Conservation (phyloP, 2,329 filamentous ascomycete genomes). For the Aspergillus caelatus region DNA sequence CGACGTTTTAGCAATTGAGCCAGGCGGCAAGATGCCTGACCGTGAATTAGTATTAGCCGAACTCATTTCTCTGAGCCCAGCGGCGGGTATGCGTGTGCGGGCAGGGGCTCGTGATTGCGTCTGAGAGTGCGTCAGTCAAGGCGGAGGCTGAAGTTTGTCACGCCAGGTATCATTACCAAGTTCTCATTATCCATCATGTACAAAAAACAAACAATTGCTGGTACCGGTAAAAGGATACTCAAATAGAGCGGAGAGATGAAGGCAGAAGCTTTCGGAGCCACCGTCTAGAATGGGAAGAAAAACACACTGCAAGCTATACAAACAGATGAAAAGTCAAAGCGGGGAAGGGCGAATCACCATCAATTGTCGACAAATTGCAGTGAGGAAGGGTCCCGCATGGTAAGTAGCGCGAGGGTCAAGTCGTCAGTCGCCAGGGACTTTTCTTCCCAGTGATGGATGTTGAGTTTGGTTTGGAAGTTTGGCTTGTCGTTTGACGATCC, state of each 20-base stretch:
- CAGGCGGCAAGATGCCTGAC: conserved; percentile 48
- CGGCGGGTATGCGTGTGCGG: conserved; percentile 36
- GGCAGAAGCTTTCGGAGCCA: conserved; percentile 3
- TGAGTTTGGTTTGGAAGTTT: not conserved
- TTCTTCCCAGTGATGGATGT: not conserved
- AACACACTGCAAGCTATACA: conserved; percentile 6
- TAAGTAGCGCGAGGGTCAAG: conserved; percentile 4
- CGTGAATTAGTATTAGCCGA: conserved; percentile 57
- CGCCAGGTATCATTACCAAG: conserved; percentile 25
- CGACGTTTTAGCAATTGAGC: conserved; percentile 48
- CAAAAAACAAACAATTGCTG: conserved; percentile 11
- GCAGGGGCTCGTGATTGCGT: conserved; percentile 28
- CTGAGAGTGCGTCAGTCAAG: conserved; percentile 22
- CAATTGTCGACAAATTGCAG: conserved; percentile 17
- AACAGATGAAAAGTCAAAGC: conserved; percentile 6
- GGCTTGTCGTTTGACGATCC: conserved; percentile 7
- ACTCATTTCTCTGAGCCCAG: conserved; percentile 53
- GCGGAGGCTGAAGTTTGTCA: not conserved
- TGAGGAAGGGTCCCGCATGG: conserved; percentile 20
- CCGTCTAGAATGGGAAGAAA: not conserved
- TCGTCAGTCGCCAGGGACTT: not conserved
- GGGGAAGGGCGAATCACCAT: conserved; percentile 5
- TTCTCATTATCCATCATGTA: conserved; percentile 38
- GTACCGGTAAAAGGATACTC: not conserved
- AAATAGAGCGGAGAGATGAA: conserved; percentile 2